Conservation (phyloP, 1,139 yeast species). For the Chernovozyma sophiae-reginae region DNA sequence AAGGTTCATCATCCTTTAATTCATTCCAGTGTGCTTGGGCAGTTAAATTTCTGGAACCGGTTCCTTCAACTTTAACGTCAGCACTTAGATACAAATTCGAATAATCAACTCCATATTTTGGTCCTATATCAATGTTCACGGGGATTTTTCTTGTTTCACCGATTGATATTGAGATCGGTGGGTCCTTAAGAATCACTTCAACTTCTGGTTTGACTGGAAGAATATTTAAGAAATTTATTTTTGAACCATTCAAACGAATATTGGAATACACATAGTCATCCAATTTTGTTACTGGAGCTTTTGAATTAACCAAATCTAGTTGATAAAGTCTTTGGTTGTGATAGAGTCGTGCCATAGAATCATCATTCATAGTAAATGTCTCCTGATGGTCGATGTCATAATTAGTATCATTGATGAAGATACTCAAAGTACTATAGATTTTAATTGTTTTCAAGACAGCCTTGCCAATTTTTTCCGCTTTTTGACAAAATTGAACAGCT, state of each 20-base stretch:
- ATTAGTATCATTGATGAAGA: slow-evolving; percentile 5
- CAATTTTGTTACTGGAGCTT: neutral
- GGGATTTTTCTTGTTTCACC: slow-evolving; percentile 28
- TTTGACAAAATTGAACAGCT: slow-evolving; percentile 21
- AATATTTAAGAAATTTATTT: slow-evolving; percentile 12
- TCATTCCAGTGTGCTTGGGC: slow-evolving; percentile 33
- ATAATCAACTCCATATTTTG: slow-evolving; percentile 6
- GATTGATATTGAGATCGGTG: slow-evolving; percentile 15
- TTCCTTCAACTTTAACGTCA: slow-evolving; percentile 3
- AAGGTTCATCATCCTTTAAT: slow-evolving; percentile 40
- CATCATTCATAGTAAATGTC: neutral
- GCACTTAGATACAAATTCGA: slow-evolving; percentile 1
- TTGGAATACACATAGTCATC: neutral
- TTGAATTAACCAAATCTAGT: neutral
- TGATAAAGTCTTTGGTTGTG: neutral
- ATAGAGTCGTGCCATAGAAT: neutral
- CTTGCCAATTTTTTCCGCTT: slow-evolving; percentile 21
- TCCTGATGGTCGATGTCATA: slow-evolving; percentile 11
- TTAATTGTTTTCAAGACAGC: slow-evolving; percentile 17
- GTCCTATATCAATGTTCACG: slow-evolving; percentile 17
- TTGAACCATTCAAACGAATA: slow-evolving; percentile 6
- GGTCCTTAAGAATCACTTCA: slow-evolving; percentile 8
- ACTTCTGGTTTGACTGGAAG: slow-evolving; percentile 22
- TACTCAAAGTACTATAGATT: slow-evolving; percentile 8
- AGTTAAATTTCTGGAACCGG: slow-evolving; percentile 9